Evolutionary conservation across 768 basidiomycete genomes (phyloP), one percentile per base, ranked within the genome.

Genomic region (Leccinum longicurvipes): DNA sequence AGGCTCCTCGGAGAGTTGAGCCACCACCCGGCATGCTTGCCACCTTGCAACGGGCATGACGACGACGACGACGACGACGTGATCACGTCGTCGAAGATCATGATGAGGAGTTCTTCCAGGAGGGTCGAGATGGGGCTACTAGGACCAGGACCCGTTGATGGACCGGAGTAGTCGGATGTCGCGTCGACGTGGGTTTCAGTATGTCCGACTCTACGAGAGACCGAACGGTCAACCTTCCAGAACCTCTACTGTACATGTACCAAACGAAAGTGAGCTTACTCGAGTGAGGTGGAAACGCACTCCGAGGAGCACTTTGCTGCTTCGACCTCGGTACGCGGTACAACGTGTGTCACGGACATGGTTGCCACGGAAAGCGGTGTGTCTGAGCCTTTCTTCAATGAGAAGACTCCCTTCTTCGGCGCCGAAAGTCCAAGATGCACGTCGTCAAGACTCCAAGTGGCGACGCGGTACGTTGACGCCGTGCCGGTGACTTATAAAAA

Each of bases 61-160:
- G 39, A 50, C 5, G 53, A 54, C 56, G 1, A n/a, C n/a, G n/a
- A n/a, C n/a, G n/a, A n/a, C n/a, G 54, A 65, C 4, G 48, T 55
- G 42, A 65, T 39, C 27, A 67, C 57, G 9, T 58, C 55, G 28
- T 61, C 55, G 49, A 67, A 55, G 46, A 65, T 54, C n/a, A 65
- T 57, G 31, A 64, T 6, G 23, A 65, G 62, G n/a, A 65, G 47
- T 39, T 65, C 64, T 36, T 63, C 64, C 1, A 63, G 11, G 36
- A 65, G 55, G 10, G 6, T 19, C 11, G 45, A 51, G 36, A 63
- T 55, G 39, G 51, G 58, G 8, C 34, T 36, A 31, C 61, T 31
- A 42, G 51, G 27, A 27, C 28, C 53, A 32, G 25, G 19, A 25
- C 12, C 45, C 3, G 32, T 46, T 11, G 15, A 27, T 14, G 51